Base-by-base conservation (phyloP, 768 basidiomycete genomes). In the Favolaschia claudopus region DNA sequence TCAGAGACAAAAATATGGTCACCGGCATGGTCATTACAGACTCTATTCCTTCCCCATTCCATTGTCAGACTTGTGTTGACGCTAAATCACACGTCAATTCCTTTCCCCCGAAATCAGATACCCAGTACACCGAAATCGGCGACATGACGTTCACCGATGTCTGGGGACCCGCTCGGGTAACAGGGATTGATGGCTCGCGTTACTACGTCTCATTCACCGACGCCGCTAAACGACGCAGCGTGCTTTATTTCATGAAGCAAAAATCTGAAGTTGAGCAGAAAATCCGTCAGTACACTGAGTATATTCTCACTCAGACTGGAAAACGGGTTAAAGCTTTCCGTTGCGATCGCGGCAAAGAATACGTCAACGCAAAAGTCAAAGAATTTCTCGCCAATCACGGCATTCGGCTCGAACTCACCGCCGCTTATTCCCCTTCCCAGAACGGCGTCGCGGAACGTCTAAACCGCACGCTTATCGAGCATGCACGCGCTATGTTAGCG, bases 401-500 rank as follows among this genome's bases (percentile, higher is more conserved):
- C 0, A 72, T 75, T 13, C 45, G 66, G 9, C 15, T 64, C 0
- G 65, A 72, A 10, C 55, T 44, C 0, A 71, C 70, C 0, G 61
- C 56, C 1, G 67, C 67, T 0, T 64, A 72, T 12, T 64, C 65
- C 5, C 69, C 70, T 0, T 25, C 59, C 6, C 71, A 75, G 27
- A 75, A 75, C 40, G 67, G 75, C 1, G 34, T 72, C 1, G 76
- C 73, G 0, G 74, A 79, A 31, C 34, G 67, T 1, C 60, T 63
- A 9, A 76, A 76, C 45, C 17, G 55, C 19, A 76, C 67, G 0
- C 28, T 72, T 0, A 20, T 67, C 0, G 63, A 73, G 31, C 29
- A 72, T 2, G 63, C 43, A 0, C 10, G 50, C 0, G 54, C 69
- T 0, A 74, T 78, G 68, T 3, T 75, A 0, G 33, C 66, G 0